Base-by-base conservation (phyloP, 169 alveolate species). In the Plasmodium gallinaceum region DNA sequence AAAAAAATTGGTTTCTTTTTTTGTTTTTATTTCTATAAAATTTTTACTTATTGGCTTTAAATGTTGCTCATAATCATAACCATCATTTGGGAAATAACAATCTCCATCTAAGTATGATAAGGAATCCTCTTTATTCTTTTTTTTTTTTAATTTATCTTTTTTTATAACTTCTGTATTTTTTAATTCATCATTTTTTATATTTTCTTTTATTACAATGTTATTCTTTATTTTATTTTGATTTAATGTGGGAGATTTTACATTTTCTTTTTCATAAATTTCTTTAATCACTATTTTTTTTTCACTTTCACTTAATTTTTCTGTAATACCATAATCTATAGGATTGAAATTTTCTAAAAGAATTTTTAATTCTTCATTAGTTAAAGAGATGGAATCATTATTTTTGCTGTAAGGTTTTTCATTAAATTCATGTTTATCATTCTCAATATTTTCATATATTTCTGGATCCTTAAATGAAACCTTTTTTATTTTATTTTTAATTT, bases 71-170 rank as follows among this genome's bases (percentile, higher is more conserved):
- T 94, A 94, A 61, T 94, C 95, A 78, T 94, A 94, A 5, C 95
- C 96, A 66, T 94, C 96, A 83, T 90, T 80, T 43, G 96, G 96
- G 76, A 94, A 94, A 76, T 94, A 94, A 57, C 96, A 94, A 62
- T 93, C 96, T 24, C 94, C 96, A 42, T 93, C 96, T 42, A 93
- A 90, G 48, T 92, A 86, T 7, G 86, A 45, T 66, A 86, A 32
- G 24, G 51, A 39, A 42, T 78, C 76, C 18, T 58, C 69, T 16
- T 86, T 65, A 12, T 51, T 22, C 39, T 51, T 12, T 14, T 54
- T 62, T 58, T 26, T 69, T 43, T 14, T 62, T 45, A 51, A 57
- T 58, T 85, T 85, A n/a, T 54, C 61, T 24, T 22, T 24, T 24
- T 46, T 32, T 45, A 18, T 83, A 43, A 22, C 22, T 45, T 61